A percentile compares a stretch with the other conserved stretches of the same genome.
Evolutionary conservation across 805 yeast species (phyloP).

Genomic region (Kluyveromyces siamensis): DNA sequence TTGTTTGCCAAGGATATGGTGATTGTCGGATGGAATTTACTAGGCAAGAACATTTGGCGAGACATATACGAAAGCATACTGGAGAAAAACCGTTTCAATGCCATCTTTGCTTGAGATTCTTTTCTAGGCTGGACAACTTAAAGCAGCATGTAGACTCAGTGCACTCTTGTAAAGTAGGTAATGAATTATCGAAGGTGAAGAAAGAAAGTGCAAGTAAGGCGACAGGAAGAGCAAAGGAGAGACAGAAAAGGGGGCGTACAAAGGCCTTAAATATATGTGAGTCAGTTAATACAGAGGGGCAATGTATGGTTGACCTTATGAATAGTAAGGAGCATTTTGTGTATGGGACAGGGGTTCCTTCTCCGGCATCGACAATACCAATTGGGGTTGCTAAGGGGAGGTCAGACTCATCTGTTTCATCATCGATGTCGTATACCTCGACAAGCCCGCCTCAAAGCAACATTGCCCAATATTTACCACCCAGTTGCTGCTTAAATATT

Average conservation of each 20-base stretch:
- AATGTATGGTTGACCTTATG: background rate
- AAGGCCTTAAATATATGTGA: background rate
- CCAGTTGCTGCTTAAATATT: background rate
- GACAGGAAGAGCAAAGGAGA: background rate
- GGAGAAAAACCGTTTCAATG: slow-evolving; percentile 92
- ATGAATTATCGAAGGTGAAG: background rate
- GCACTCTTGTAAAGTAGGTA: slow-evolving; percentile 33
- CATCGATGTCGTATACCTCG: background rate
- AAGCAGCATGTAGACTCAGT: slow-evolving; percentile 89
- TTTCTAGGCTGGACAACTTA: slow-evolving; percentile 77
- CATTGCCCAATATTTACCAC: background rate
- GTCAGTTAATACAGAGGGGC: background rate
- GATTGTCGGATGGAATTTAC: slow-evolving; percentile 86
- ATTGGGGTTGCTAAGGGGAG: background rate
- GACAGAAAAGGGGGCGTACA: background rate
- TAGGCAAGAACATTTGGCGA: slow-evolving; percentile 82
- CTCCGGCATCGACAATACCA: background rate
- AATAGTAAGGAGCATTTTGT: background rate
- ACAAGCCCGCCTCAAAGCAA: background rate
- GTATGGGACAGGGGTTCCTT: background rate
- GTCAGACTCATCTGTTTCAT: background rate
- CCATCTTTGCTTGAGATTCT: slow-evolving; percentile 68
- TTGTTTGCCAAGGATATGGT: slow-evolving; percentile 79
- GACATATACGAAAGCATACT: slow-evolving; percentile 89
- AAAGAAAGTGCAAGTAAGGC: background rate